Evolutionary conservation across 371 early-diverging fungal species (phyloP), one percentile per base, ranked within the genome.

Genomic region (Gilbertella persicaria): DNA sequence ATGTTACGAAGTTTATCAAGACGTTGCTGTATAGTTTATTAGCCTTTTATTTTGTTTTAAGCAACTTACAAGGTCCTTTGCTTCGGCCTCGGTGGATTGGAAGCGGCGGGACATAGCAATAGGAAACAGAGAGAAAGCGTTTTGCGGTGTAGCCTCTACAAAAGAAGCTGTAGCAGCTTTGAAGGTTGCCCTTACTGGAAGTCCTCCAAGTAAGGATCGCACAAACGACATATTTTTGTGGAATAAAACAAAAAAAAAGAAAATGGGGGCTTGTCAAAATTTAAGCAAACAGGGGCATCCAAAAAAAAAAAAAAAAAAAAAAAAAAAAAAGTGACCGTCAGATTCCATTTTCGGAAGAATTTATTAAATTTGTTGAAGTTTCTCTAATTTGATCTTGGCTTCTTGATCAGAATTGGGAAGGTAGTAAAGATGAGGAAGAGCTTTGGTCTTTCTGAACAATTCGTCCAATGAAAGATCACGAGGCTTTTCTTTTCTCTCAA

Each of bases 1-100:
- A 97, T 96, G 72, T 97, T 98, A 49, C 97, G 88, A 62, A 92
- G 77, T 33, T 68, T 79, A 17, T 71, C 55, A 19, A 92, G 67
- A 40, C 89, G 85, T 38, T 52, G 64, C 75, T 81, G 42, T 28
- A 25, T 39, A 16, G 45, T 24, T 42, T 26, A 21, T 25, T 10
- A 21, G 29, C 55, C 10, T 37, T 4, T 21, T 5, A 21, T 14
- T 36, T 21, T 16, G n/a, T 14, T 40, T 2, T n/a, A 19, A 26
- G 13, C 0, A 40, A 55, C 71, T 62, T 66, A 78, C 78, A 26
- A 60, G 20, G 50, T 78, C 78, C 33, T 69, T 58, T 13, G 64
- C 39, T 39, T 74, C 69, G 13, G 49, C 58, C 36, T 68, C 60
- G 16, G 77, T 67, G 6, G 72, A 67, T 46, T 73, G 68, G 41